phyloP scores from a whole-genome alignment of 225 moss, liverwort and hornwort species.

The Marchantia polymorpha region DNA sequence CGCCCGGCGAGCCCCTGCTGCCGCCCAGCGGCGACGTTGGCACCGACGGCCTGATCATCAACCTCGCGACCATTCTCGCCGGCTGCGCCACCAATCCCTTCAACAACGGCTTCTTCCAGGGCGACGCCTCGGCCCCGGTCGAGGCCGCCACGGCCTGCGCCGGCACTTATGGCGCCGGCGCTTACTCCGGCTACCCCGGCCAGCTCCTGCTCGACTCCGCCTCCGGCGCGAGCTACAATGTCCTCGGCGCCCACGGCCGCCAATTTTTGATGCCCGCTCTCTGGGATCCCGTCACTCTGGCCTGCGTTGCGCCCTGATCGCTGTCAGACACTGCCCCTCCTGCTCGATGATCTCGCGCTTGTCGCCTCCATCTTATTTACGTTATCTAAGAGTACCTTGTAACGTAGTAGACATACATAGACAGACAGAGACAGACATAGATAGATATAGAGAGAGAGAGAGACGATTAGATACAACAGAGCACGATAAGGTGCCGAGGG shows the following conservation, averaged over 20 bases:
- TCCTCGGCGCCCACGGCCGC: constrained; percentile 49
- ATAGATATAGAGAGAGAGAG: no score
- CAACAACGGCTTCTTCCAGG: constrained; percentile 67
- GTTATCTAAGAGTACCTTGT: no score
- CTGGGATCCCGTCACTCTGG: constrained; percentile 60
- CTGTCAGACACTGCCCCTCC: no score
- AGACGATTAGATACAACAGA: no score
- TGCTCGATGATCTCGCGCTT: no score
- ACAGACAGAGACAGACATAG: no score
- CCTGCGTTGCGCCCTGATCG: constrained; percentile 25
- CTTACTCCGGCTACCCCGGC: constrained; percentile 67
- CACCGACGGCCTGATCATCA: constrained; percentile 79
- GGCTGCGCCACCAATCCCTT: constrained; percentile 78
- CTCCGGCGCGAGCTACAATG: constrained; percentile 70
- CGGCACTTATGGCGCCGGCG: constrained; percentile 61
- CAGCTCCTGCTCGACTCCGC: constrained; percentile 40
- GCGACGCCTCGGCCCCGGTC: constrained; percentile 53
- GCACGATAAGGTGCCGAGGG: no score
- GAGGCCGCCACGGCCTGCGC: constrained; percentile 78
- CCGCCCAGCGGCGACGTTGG: constrained; percentile 71
- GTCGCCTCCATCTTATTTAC: no score
- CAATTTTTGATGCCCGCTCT: constrained; percentile 75
- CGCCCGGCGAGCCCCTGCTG: constrained; percentile 39
- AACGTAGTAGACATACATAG: no score
- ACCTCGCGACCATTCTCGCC: constrained; percentile 62